These are phyloP conservation scores for Hippophae gyantsensis DNA, from an alignment of 306 rosid species.

Conservation along the genomic window DNA sequence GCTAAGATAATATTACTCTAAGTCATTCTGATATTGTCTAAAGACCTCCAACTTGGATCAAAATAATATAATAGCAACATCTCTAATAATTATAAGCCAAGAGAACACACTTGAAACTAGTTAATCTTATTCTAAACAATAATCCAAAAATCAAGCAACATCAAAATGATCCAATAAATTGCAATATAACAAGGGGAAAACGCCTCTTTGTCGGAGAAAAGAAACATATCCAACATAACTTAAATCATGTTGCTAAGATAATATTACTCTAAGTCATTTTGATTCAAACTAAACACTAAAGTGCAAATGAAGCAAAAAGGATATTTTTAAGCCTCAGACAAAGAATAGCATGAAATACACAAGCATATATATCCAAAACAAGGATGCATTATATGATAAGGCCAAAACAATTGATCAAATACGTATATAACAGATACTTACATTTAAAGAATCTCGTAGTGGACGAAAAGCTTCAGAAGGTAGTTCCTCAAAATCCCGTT, in stretches of 20 bases:
- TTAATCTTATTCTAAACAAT: too few relatives aligned
- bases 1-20: too few relatives aligned
- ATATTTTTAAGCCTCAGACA: too few relatives aligned
- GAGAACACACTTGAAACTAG: too few relatives aligned
- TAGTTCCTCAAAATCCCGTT: conserved; percentile 90
- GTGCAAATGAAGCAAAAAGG: too few relatives aligned
- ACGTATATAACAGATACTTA: conserved; percentile 44
- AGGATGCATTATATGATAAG: not conserved
- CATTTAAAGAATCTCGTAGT: conserved; percentile 91
- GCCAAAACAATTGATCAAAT: conserved; percentile 8
- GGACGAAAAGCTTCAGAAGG: conserved; percentile 93
- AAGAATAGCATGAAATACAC: too few relatives aligned
- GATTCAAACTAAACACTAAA: too few relatives aligned
- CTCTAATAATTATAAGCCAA: too few relatives aligned
- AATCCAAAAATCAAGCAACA: not conserved
- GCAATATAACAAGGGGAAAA: not conserved
- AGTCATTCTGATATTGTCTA: too few relatives aligned
- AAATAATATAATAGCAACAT: too few relatives aligned
- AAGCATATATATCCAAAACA: not conserved
- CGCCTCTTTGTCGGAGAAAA: not conserved
- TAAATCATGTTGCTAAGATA: not conserved
- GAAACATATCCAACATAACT: not conserved
- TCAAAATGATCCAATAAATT: not conserved
- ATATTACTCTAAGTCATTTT: not conserved
- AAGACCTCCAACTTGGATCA: too few relatives aligned